Evolutionary conservation across 1,284 basidiomycete genomes (phyloP), one percentile per base, ranked within the genome.

Genomic region (Ustilago esculenta): DNA sequence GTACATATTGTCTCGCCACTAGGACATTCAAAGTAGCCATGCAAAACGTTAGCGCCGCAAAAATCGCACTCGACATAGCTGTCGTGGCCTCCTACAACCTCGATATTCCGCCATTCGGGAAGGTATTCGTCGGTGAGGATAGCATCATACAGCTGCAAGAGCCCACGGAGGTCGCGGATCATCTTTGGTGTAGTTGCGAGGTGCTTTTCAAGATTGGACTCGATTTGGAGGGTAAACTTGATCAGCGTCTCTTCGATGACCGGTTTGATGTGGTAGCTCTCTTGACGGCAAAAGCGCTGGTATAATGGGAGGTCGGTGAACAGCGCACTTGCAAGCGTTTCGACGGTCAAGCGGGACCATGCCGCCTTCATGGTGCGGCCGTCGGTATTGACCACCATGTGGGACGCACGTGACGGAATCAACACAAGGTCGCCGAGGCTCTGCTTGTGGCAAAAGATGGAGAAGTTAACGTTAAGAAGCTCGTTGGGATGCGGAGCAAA

Each of bases 31-130:
- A 71, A 67, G 34, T 44, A 71, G 44, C 57, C 58, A 24, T 57
- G 54, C 39, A 66, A 34, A n/a, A 67, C 48, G 27, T 63, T 46
- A 30, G 58, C 63, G 15, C 68, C 68, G 39, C 68, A 71, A 20
- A 71, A 66, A 43, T 71, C 68, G 55, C 68, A 71, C 36, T 71
- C 68, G 29, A 71, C 63, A 39, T 67, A 67, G 51, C 44, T 57
- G 34, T 63, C 54, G 23, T 25, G 5, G 11, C 29, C 47, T 42
- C 63, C 63, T 43, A 43, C 54, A 17, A 52, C 17, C 6, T n/a
- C 5, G 12, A 50, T 46, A 9, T 61, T 33, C 35, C 43, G 48
- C 68, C 68, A 71, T 17, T 63, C 63, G 18, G 63, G 47, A 5
- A 50, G 24, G 30, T 52, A 71, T 35, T 59, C 54, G 44, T 66